phyloP scores from a whole-genome alignment of 2,329 filamentous ascomycete genomes.

The Fusarium cyanostomum region DNA sequence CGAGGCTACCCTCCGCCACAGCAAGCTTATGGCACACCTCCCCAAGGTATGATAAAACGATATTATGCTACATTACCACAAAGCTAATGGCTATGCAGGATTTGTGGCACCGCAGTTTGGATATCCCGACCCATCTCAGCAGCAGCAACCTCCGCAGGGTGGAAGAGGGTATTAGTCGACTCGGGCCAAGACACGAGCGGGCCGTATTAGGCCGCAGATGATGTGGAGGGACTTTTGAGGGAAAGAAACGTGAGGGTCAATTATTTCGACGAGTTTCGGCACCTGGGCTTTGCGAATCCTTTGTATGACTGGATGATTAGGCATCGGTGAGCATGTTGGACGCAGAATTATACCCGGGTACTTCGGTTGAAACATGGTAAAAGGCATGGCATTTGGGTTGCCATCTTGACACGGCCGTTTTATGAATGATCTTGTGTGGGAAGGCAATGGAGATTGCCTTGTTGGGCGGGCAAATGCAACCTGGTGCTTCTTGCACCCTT shows the following conservation, averaged over 20 bases:
- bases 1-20: constrained; percentile 51
- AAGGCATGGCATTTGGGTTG: constrained; percentile 36
- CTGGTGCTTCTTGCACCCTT: constrained; percentile 29
- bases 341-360: constrained; percentile 45
- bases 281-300: constrained; percentile 40
- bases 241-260: constrained; percentile 24
- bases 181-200: constrained; percentile 6
- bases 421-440: constrained; percentile 37
- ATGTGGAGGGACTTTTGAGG: constrained; percentile 10
- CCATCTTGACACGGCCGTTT: constrained; percentile 44
- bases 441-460: constrained; percentile 26
- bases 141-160: constrained; percentile 53
- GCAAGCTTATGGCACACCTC: constrained; percentile 49
- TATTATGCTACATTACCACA: background rate
- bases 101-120: constrained; percentile 54
- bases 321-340: constrained; percentile 43
- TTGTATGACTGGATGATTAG: constrained; percentile 41
- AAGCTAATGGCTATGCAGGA: constrained; percentile 42
- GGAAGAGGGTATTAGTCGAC: constrained; percentile 55
- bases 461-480: constrained; percentile 22
- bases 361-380: constrained; percentile 41
- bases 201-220: background rate
- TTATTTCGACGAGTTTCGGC: constrained; percentile 38
- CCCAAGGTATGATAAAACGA: constrained; percentile 51
- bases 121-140: constrained; percentile 58